Evolutionary conservation across 2,329 filamentous ascomycete genomes (phyloP), one percentile per base, ranked within the genome.

Genomic region (Fusarium kyushuense): DNA sequence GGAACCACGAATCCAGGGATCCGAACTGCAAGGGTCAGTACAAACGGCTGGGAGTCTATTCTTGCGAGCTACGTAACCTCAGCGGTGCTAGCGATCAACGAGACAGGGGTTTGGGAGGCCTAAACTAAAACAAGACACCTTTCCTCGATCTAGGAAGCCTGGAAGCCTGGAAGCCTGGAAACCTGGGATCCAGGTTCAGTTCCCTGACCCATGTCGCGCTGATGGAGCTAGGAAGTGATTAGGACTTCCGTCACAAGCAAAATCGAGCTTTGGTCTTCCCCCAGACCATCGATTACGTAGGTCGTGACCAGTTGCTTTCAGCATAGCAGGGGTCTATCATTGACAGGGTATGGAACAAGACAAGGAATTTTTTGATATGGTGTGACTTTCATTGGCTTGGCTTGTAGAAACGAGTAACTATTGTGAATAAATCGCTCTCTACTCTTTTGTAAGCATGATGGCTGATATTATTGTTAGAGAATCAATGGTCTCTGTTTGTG

Each of bases 201-300:
- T 51, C 33, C 47, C 33, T 51, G n/a, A 38, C 33, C 47, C 47
- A 56, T 68, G 66, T 46, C 41, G 47, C 23, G n/a, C 53, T 62
- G 45, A 41, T 43, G 53, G 48, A 46, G 48, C 61, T 30, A 30
- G 47, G 46, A 14, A 66, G 55, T 30, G 33, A 51, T 54, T 45
- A 35, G 19, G 25, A 32, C 33, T 47, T 36, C 52, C 61, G 35
- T 65, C 61, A 59, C 53, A 64, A 65, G 59, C 53, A 64, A 59
- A 64, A 58, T 23, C 57, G 57, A 53, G 36, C 33, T 51, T 32
- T 42, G 40, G 54, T 38, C 54, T 61, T 61, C 46, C 67, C 66
- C 69, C 58, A 32, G 69, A 69, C 69, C 58, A 72, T 68, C 59
- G 33, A 70, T 72, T 72, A 72, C 69, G 70, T 71, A 72, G 63